These are phyloP conservation scores for Sanghuangporus weigelae DNA, from an alignment of 1,284 basidiomycete genomes.

Conservation along the genomic window DNA sequence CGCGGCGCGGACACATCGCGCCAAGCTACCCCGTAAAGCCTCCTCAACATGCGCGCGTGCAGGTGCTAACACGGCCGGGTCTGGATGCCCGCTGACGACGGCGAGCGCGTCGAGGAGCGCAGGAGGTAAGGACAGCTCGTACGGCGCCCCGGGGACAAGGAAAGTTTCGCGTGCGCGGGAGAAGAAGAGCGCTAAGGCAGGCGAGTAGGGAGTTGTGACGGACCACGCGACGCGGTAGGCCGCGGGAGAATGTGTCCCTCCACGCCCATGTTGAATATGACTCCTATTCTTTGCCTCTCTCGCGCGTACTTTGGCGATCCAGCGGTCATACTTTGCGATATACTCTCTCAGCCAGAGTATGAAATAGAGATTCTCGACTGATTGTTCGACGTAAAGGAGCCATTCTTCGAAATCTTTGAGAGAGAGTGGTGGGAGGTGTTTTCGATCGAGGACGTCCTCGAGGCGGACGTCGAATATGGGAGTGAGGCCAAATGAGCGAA, in stretches of 20 bases:
- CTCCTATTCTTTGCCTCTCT: constrained; percentile 3
- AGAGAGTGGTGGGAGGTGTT: constrained; percentile 66
- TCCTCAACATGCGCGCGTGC: constrained; percentile 50
- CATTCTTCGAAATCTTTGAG: constrained; percentile 80
- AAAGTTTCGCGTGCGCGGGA: constrained; percentile 73
- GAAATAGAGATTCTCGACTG: constrained; percentile 72
- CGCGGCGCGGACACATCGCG: constrained; percentile 63
- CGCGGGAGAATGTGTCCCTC: background rate
- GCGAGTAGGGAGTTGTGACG: constrained; percentile 31
- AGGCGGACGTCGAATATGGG: constrained; percentile 56
- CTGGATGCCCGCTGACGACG: constrained; percentile 38
- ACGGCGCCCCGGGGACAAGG: constrained; percentile 59
- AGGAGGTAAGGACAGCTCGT: constrained; percentile 65
- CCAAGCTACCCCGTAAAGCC: constrained; percentile 58
- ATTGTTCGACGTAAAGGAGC: constrained; percentile 66
- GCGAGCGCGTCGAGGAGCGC: constrained; percentile 56
- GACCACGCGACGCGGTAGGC: constrained; percentile 19
- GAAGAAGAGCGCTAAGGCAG: constrained; percentile 63
- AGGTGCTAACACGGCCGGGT: constrained; percentile 57
- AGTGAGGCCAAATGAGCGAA: constrained; percentile 55
- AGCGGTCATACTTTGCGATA: constrained; percentile 22
- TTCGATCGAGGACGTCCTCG: constrained; percentile 64
- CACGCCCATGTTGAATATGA: background rate
- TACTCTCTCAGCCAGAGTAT: constrained; percentile 48
- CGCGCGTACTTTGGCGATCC: constrained; percentile 6